phyloP scores from a whole-genome alignment of 192 early-diverging fungal genomes.

The Paraglomus brasilianum region DNA sequence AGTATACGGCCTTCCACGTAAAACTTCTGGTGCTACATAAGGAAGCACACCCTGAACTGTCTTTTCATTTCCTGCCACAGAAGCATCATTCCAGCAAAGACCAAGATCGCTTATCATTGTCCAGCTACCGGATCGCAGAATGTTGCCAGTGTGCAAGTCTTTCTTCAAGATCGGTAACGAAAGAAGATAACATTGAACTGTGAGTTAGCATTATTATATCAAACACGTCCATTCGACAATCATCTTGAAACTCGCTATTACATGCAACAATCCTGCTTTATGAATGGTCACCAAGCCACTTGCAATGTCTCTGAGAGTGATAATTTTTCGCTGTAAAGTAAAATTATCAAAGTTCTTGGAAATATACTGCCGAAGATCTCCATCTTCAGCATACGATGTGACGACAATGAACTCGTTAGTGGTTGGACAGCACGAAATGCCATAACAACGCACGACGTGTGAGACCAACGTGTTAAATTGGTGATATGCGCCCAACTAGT shows the following conservation, averaged over 20 bases:
- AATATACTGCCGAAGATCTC: constrained; percentile 6
- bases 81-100: neutral
- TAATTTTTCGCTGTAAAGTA: neutral
- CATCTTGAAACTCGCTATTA: neutral
- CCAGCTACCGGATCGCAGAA: neutral
- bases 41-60: neutral
- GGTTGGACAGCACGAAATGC: neutral
- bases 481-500: constrained; percentile 14
- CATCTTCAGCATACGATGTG: constrained; percentile 1
- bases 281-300: neutral
- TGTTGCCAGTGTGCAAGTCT: constrained; percentile 12
- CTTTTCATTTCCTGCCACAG: neutral
- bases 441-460: neutral
- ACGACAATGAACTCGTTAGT: neutral
- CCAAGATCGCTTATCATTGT: constrained; percentile 7
- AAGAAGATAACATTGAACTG: too few relatives aligned
- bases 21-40: constrained; percentile 13
- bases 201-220: too few relatives aligned
- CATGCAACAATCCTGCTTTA: neutral
- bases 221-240: neutral
- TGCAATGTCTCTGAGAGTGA: constrained; percentile 11
- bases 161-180: neutral
- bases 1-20: neutral
- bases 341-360: constrained; percentile 7
- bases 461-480: neutral